A percentile compares a stretch with the other conserved stretches of the same genome.
Conservation (phyloP, 2,329 filamentous ascomycete genomes). For the Aspergillus alliaceus region DNA sequence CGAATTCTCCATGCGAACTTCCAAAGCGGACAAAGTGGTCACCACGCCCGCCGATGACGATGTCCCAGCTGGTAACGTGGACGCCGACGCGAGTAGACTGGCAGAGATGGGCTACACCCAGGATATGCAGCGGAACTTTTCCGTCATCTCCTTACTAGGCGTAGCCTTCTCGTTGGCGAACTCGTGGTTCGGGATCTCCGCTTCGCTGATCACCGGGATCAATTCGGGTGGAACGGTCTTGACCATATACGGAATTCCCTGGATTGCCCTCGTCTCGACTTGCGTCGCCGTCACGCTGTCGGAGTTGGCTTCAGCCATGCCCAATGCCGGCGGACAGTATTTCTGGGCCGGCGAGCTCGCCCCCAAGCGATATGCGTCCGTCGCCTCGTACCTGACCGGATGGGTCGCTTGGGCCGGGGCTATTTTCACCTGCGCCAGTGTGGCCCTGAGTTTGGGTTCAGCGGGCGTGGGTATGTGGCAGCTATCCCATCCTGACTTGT, state of each 20-base stretch:
- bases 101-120: conserved; percentile 51
- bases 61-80: background rate
- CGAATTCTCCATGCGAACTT: background rate
- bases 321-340: conserved; percentile 54
- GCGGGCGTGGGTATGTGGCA: conserved; percentile 54
- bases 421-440: conserved; percentile 56
- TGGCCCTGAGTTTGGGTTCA: conserved; percentile 50
- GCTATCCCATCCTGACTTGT: conserved; percentile 54
- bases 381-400: conserved; percentile 50
- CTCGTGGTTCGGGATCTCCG: conserved; percentile 53
- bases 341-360: conserved; percentile 53
- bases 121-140: conserved; percentile 47
- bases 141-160: conserved; percentile 48
- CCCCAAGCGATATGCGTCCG: conserved; percentile 44
- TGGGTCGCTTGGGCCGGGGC: conserved; percentile 55
- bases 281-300: conserved; percentile 48
- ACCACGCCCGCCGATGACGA: background rate
- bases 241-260: conserved; percentile 51
- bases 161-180: conserved; percentile 54
- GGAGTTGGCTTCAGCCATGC: conserved; percentile 50
- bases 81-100: conserved; percentile 43
- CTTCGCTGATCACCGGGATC: conserved; percentile 51
- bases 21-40: background rate
- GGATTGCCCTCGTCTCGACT: conserved; percentile 46
- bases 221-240: conserved; percentile 51